These are phyloP conservation scores for Debaryomyces singareniensis DNA, from an alignment of 1,139 yeast species.

Conservation along the genomic window DNA sequence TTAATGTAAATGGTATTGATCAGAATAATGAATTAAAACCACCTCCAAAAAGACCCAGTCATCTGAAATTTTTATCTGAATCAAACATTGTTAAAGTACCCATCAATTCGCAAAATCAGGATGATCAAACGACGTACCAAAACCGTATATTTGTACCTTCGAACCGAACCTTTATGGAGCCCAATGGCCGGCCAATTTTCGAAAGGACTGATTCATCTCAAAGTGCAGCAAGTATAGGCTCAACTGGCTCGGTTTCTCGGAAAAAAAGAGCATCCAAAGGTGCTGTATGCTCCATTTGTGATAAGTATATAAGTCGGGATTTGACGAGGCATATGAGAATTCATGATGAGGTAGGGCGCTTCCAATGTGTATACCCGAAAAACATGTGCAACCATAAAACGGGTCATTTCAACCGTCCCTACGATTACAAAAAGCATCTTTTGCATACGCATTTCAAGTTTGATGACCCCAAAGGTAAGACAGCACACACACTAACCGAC, in stretches of 20 bases:
- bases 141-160: neutral
- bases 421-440: slow-evolving; percentile 43
- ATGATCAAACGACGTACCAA: neutral
- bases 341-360: slow-evolving; percentile 42
- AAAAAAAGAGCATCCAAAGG: slow-evolving; percentile 34
- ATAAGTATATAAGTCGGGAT: slow-evolving; percentile 38
- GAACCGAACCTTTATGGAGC: neutral
- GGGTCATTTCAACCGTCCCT: slow-evolving; percentile 41
- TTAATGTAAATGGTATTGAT: neutral
- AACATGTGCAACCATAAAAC: slow-evolving; percentile 39
- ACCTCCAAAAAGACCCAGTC: too few species aligned
- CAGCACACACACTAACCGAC: slow-evolving; percentile 38
- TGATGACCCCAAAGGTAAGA: slow-evolving; percentile 38
- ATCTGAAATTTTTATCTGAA: too few species aligned
- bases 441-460: slow-evolving; percentile 40
- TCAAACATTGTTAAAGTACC: neutral
- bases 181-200: slow-evolving; percentile 7
- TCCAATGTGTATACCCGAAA: slow-evolving; percentile 40
- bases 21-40: neutral
- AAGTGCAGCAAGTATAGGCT: slow-evolving; percentile 14
- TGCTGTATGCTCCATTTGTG: slow-evolving; percentile 35
- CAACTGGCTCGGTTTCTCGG: slow-evolving; percentile 8
- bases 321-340: slow-evolving; percentile 41
- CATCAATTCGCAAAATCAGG: neutral
- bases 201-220: slow-evolving; percentile 19